Conservation (phyloP, 805 yeast species). For the Candida andamanensis region DNA sequence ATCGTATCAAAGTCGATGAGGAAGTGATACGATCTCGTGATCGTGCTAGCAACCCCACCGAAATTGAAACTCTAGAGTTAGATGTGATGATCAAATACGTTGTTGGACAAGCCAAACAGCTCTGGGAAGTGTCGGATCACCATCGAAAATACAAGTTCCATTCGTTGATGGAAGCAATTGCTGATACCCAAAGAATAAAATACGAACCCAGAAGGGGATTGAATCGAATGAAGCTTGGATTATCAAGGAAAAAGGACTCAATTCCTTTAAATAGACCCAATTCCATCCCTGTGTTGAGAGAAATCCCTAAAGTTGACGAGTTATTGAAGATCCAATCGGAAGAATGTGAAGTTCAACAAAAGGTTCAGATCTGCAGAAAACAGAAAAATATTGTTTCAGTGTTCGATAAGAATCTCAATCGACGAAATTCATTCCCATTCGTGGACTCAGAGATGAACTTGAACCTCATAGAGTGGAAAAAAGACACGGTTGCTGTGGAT, state of each 20-base stretch:
- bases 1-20: constrained; percentile 32
- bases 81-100: constrained; percentile 27
- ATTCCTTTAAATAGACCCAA: constrained; percentile 1
- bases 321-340: constrained; percentile 15
- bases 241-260: constrained; percentile 4
- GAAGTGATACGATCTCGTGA: constrained; percentile 23
- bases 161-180: constrained; percentile 27
- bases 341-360: constrained; percentile 1
- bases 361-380: constrained; percentile 2
- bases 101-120: constrained; percentile 29
- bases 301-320: constrained; percentile 13
- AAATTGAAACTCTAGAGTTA: constrained; percentile 38
- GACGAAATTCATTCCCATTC: constrained; percentile 34
- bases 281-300: constrained; percentile 2
- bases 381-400: not conserved
- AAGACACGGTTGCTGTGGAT: constrained; percentile 3
- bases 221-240: constrained; percentile 29
- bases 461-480: constrained; percentile 11
- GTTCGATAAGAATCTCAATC: constrained; percentile 14
- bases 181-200: constrained; percentile 12
- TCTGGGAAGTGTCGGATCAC: constrained; percentile 17
- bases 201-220: constrained; percentile 26
- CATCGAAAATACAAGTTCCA: constrained; percentile 20
- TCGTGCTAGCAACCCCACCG: constrained; percentile 31
- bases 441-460: constrained; percentile 5